These are phyloP conservation scores for Sarocladiaceae sp. DNA, from an alignment of 2,329 filamentous ascomycete genomes.

Conservation along the genomic window DNA sequence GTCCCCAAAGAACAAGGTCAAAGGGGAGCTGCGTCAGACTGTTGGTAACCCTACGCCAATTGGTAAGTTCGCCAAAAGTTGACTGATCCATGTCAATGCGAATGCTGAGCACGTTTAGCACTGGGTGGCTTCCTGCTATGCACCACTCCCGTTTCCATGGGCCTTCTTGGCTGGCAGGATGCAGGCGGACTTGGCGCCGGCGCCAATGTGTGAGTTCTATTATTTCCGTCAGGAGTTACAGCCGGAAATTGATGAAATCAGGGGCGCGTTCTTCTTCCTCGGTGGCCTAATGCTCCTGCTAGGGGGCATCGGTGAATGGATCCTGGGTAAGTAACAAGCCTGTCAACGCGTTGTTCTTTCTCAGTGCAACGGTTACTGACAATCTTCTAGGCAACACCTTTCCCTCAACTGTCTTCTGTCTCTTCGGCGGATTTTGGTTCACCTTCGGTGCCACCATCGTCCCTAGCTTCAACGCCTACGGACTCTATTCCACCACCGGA, in stretches of 20 bases:
- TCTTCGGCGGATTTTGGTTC: conserved; percentile 47
- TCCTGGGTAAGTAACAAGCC: conserved; percentile 35
- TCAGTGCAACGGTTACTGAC: neutral
- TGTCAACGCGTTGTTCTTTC: no score
- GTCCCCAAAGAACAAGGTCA: conserved; percentile 38
- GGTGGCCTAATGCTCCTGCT: conserved; percentile 43
- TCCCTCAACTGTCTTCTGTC: conserved; percentile 46
- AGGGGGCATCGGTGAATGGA: conserved; percentile 45
- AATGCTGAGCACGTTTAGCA: conserved; percentile 12
- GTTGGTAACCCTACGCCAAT: conserved; percentile 50
- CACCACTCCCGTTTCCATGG: conserved; percentile 24
- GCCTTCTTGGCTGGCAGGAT: conserved; percentile 24
- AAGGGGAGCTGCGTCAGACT: conserved; percentile 42
- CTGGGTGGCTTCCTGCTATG: conserved; percentile 25
- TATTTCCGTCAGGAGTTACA: neutral
- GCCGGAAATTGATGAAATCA: neutral
- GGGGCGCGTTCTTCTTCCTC: conserved; percentile 36
- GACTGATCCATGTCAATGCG: no score
- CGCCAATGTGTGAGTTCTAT: conserved; percentile 23
- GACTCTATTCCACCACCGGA: conserved; percentile 27
- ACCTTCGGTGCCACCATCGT: conserved; percentile 44
- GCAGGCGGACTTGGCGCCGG: conserved; percentile 24
- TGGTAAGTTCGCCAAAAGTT: conserved; percentile 14
- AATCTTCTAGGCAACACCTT: conserved; percentile 41
- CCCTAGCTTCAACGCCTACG: conserved; percentile 42